A percentile compares a stretch with the other conserved stretches of the same genome.
phyloP scores from a whole-genome alignment of 2,329 filamentous ascomycete species.

The Magnaporthales sp. region DNA sequence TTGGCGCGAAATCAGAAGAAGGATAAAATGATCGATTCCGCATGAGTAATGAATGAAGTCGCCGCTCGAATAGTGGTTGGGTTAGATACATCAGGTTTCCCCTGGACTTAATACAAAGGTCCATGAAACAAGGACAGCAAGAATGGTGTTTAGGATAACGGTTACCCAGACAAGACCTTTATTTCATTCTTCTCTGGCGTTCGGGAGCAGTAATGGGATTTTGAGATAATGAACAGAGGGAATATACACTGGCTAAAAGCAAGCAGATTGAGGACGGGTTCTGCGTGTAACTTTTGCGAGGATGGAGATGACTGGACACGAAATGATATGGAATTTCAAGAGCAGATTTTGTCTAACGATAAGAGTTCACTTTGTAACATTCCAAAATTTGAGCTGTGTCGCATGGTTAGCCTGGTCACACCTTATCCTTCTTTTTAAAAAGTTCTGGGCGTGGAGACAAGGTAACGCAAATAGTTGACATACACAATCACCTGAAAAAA shows the following conservation, averaged over 20 bases:
- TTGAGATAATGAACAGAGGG: neutral
- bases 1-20: constrained; percentile 36
- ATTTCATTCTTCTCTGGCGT: neutral
- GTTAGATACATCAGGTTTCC: neutral
- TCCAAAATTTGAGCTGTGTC: neutral
- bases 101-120: neutral
- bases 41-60: neutral
- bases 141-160: neutral
- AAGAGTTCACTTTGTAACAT: neutral
- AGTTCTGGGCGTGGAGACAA: neutral
- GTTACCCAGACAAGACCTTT: neutral
- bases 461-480: neutral
- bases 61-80: neutral
- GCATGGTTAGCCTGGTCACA: neutral
- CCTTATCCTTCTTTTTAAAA: neutral
- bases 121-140: neutral
- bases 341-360: neutral
- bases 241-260: neutral
- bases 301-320: neutral
- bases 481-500: neutral
- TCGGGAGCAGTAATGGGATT: neutral
- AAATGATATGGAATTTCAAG: neutral
- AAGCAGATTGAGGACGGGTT: neutral
- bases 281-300: neutral
- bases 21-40: constrained; percentile 32